Base-by-base conservation (phyloP, 192 early-diverging fungal species). In the Coemansia guatemalensis region DNA sequence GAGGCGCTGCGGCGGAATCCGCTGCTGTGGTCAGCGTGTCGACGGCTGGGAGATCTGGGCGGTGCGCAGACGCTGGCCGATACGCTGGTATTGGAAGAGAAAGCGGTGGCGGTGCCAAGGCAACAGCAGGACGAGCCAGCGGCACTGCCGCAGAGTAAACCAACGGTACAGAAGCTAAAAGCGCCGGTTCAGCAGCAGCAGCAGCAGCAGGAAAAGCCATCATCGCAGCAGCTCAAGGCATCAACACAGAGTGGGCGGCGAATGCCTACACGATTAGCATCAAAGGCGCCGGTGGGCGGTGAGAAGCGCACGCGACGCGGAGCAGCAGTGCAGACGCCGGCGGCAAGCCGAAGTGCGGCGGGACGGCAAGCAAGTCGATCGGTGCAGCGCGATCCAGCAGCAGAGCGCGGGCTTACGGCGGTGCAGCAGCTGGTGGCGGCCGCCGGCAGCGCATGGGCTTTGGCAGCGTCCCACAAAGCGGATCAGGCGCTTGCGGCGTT, bases 291-390 rank as follows among this genome's bases (percentile, higher is more conserved):
- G n/a, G 51, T 50, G 22, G 39, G n/a, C 18, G 65, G 65, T 52
- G 78, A 81, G n/a, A 81, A 81, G 63, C 61, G 78, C n/a, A 56
- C 62, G 35, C 78, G 78, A 11, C 71, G 72, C 23, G 78, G 78
- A 7, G 51, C 65, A 0, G 24, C 68, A 9, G 53, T 81, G 1
- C 64, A 60, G 24, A 56, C 73, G 14, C 39, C 58, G 12, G 51
- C 57, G 12, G 21, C 41, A n/a, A 4, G 29, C 21, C 64, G 57
- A 49, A 22, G 24, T 29, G 22, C 44, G 8, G 1, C 50, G 12
- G 29, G n/a, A 5, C 62, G 23, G 24, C 39, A 58, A 35, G 30
- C 12, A 21, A 32, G 60, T 48, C 21, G 50, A 27, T 9, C 50
- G 8, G 29, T 52, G 32, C 5, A 18, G 39, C 50, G 26, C 18